Percentiles rank a stretch among this genome's conserved stretches.
Evolutionary conservation across 805 yeast species (phyloP).

Genomic region (Metschnikowia vanudenii): DNA sequence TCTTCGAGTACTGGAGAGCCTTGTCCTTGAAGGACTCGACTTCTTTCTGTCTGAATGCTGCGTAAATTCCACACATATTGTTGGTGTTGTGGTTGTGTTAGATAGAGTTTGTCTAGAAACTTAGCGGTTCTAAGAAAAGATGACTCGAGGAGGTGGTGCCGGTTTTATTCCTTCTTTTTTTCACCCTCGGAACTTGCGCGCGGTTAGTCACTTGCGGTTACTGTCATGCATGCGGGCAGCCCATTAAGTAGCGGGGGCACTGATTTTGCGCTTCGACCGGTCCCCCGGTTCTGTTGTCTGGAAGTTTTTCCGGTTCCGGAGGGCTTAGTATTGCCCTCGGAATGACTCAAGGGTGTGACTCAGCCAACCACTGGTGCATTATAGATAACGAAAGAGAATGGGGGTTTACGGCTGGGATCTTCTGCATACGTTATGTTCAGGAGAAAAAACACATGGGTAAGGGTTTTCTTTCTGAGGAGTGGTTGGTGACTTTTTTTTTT

Average conservation of each 20-base stretch:
- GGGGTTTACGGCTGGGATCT: too few relatives aligned
- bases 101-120: neutral
- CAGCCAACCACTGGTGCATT: neutral
- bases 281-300: neutral
- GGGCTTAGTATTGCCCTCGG: neutral
- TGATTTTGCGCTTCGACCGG: too few relatives aligned
- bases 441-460: too few relatives aligned
- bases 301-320: neutral
- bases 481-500: too few relatives aligned
- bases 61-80: slow-evolving; percentile 96
- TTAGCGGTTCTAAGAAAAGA: neutral
- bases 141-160: neutral
- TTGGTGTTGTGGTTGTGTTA: neutral
- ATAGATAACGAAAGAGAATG: too few relatives aligned
- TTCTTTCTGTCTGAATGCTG: slow-evolving; percentile 81
- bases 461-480: too few relatives aligned
- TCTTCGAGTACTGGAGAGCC: slow-evolving; percentile 86
- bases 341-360: neutral
- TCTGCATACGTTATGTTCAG: too few relatives aligned
- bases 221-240: neutral
- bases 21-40: slow-evolving; percentile 77
- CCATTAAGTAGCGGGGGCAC: neutral
- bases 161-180: neutral
- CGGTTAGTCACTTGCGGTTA: slow-evolving; percentile 4
- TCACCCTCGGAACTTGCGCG: slow-evolving; percentile 14